Base-by-base conservation (phyloP, 352 stramenopile genomes). In the Phytophthora sp. region DNA sequence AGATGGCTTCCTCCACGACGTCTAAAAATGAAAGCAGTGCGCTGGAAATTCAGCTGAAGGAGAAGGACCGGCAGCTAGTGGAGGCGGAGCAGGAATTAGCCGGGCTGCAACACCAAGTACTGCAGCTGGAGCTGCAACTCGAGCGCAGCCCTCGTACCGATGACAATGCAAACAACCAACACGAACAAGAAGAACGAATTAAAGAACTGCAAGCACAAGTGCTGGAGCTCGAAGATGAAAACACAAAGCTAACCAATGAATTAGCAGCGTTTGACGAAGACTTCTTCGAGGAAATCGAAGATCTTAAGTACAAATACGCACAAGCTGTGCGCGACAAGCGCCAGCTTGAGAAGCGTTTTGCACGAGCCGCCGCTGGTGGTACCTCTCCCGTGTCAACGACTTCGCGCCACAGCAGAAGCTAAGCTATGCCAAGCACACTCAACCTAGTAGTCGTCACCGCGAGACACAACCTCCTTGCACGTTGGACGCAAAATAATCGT, bases 401-500 rank as follows among this genome's bases (percentile, higher is more conserved):
- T 44, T 71, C 55, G 11, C 62, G 34, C 26, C 54, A 32, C 35
- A 62, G 27, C 43, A 20, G 30, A 56, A 67, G 50, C 35, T 70
- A 56, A 35, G 53, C 41, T 6, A 46, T 32, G 12, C n/a, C n/a
- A n/a, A n/a, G n/a, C n/a, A n/a, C n/a, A n/a, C n/a, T n/a, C n/a
- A 50, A 51, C 23, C 52, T 84, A 99, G 79, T 98, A 99, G 81
- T 99, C 97, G 71, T 99, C 96, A n/a, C 97, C 97, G 26, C 95
- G 82, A 60, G 92, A 98, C 12, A 99, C 72, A 48, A 99, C 83
- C 77, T 99, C 97, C 85, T 99, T 99, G 75, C 96, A 99, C 21
- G 95, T 99, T 15, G 97, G 97, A 46, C 77, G 74, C 28, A 99
- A 78, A 30, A 99, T 91, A 53, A 99, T 87, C 9, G 97, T 99